Percentiles rank a stretch among this genome's conserved stretches.
Evolutionary conservation across 1,284 basidiomycete species (phyloP).

Genomic region (Malassezia arunalokei): DNA sequence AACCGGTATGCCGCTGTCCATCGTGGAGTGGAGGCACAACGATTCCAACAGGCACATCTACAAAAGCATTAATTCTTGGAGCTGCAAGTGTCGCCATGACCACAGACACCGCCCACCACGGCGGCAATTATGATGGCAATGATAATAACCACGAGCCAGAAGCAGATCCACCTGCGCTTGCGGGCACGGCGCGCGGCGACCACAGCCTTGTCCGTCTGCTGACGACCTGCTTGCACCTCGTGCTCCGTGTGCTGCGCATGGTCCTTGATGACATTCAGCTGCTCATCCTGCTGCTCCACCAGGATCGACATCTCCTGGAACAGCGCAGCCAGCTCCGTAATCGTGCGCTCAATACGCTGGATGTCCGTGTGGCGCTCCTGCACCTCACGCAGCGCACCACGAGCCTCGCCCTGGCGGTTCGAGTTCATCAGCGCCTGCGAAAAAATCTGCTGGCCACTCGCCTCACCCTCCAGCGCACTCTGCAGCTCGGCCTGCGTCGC

Average conservation of each 20-base stretch:
- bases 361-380: constrained; percentile 83
- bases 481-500: constrained; percentile 71
- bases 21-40: too few relatives aligned
- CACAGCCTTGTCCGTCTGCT: constrained; percentile 56
- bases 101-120: constrained; percentile 30
- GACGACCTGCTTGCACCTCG: constrained; percentile 47
- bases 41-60: not conserved
- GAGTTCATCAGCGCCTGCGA: constrained; percentile 67
- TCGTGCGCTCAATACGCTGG: constrained; percentile 69
- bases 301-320: constrained; percentile 58
- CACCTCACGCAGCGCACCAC: constrained; percentile 74
- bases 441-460: constrained; percentile 63
- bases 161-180: constrained; percentile 52
- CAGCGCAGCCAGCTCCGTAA: constrained; percentile 74
- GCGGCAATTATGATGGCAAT: constrained; percentile 30
- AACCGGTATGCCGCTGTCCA: too few relatives aligned
- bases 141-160: constrained; percentile 34
- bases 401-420: constrained; percentile 70
- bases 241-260: constrained; percentile 19
- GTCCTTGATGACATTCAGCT: constrained; percentile 38
- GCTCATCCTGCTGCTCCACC: constrained; percentile 44
- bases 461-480: constrained; percentile 61
- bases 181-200: constrained; percentile 64
- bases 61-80: not conserved
- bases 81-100: constrained; percentile 6